Evolutionary conservation across 2,329 filamentous ascomycete species (phyloP), one percentile per base, ranked within the genome.

Genomic region (Lachnellula occidentalis): DNA sequence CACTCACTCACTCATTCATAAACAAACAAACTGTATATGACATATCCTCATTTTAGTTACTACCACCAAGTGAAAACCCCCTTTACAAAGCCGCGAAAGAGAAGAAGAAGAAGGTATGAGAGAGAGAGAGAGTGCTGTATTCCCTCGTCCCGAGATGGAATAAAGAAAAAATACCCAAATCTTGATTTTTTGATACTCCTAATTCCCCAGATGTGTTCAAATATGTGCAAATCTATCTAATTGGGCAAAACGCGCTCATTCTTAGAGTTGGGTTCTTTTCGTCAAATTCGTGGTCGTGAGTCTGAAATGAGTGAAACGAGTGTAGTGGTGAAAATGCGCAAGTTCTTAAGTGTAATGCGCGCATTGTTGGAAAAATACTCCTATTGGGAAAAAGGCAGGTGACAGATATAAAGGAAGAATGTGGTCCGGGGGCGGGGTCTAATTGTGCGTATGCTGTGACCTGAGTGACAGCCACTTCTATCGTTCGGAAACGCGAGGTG

Each of bases 221-320:
- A 52, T 53, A 39, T 43, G 42, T 54, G 50, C 52, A 61, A 61
- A 56, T 61, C 57, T 59, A 47, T 61, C 59, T 61, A 61, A 55
- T 15, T 31, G 21, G 43, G 14, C 14, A 21, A 12, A 12, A 17
- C 22, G 5, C 12, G 12, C 17, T 27, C 19, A 31, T 45, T 31
- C 22, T 46, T 55, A 46, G 53, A 47, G 45, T 54, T 45, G 37
- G n/a, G n/a, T n/a, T 53, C 56, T 58, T 50, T 46, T 61, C 57
- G 54, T 60, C 45, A 60, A 43, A 22, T 51, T 60, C 59, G 56
- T 60, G 36, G 36, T 39, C 36, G 15, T 39, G n/a, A n/a, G n/a
- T 39, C 15, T 31, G 27, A 9, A 2, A 39, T 9, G 15, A 39
- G 36, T 6, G 17, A 15, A 57, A 53, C 24, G 45, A 47, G 24